Conservation (phyloP, 768 basidiomycete genomes). For the Leccinum variicolor region DNA sequence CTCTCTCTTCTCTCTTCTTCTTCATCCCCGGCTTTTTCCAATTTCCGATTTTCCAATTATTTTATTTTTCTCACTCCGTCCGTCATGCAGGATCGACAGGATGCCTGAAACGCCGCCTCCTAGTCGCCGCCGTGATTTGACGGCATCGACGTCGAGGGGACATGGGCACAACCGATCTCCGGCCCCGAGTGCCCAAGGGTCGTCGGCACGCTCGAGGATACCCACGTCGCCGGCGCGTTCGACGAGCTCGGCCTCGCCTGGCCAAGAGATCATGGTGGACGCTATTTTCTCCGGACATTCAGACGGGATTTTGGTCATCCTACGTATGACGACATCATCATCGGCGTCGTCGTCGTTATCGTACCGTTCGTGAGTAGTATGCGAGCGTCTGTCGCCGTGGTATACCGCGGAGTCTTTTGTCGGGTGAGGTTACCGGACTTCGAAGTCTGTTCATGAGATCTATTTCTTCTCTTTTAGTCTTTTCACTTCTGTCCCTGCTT, state of each 20-base stretch:
- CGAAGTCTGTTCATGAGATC: background rate
- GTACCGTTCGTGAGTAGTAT: background rate
- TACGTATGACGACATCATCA: conserved; percentile 45
- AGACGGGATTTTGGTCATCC: conserved; percentile 78
- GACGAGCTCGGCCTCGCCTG: background rate
- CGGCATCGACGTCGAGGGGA: conserved; percentile 11
- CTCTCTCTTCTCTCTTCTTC: background rate
- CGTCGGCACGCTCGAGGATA: conserved; percentile 9
- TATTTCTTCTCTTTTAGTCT: background rate
- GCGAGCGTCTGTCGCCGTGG: background rate
- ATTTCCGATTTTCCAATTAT: background rate
- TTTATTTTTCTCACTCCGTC: conserved; percentile 1
- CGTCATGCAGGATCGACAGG: conserved; percentile 21
- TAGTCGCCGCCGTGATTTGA: conserved; percentile 31
- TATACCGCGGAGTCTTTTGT: background rate
- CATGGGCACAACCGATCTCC: conserved; percentile 10
- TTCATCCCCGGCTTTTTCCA: background rate
- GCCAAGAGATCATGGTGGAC: conserved; percentile 55
- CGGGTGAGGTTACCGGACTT: background rate
- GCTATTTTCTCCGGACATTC: conserved; percentile 86
- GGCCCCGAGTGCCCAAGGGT: background rate
- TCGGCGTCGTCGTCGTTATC: background rate
- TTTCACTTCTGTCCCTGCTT: background rate
- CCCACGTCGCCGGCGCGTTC: conserved; percentile 2
- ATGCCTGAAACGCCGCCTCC: conserved; percentile 25